Evolutionary conservation across 495 filamentous ascomycete species (phyloP), one percentile per base, ranked within the genome.

Genomic region (Xeromyces bisporus): DNA sequence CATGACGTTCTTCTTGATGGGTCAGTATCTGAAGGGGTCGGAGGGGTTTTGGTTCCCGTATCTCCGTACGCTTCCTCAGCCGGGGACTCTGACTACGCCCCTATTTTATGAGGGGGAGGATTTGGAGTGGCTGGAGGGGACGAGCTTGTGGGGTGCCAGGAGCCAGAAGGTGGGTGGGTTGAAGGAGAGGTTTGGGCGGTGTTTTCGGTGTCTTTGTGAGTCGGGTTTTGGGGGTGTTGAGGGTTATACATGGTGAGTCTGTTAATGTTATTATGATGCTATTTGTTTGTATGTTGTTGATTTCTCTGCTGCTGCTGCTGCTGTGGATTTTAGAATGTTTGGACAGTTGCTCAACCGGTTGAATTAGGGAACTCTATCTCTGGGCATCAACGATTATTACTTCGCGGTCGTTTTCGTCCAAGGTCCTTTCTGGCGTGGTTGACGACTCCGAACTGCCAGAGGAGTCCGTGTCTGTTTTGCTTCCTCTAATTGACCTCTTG

Each of bases 361-460:
- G n/a, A n/a, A n/a, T n/a, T 38, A 77, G 73, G 73, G 62, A 71
- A 15, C 44, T 77, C 17, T 77, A 71, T 43, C 46, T 69, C 3
- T 78, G 75, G 74, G 69, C 75, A 12, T 64, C 69, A 5, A 71
- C 71, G 0, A 67, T 77, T 7, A 66, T 75, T 34, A 59, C 62
- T 3, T 77, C 75, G 1, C 60, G 75, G 7, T 58, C 57, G 3
- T 62, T 64, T 29, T 69, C 67, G 12, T 45, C 50, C 2, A 60
- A 58, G 38, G 51, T 67, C 25, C 33, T 63, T 6, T 58, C 64
- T 13, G 52, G 56, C 10, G 46, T 50, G 3, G 38, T 61, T 15
- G 41, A 51, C 20, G 37, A 46, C 6, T 29, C 34, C 7, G 46
- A 50, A 20, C 32, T 58, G 11, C 42, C 46, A 0, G 56, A 57